These are phyloP conservation scores for Albifimbria verrucaria DNA, from an alignment of 2,329 filamentous ascomycete genomes.

Conservation along the genomic window DNA sequence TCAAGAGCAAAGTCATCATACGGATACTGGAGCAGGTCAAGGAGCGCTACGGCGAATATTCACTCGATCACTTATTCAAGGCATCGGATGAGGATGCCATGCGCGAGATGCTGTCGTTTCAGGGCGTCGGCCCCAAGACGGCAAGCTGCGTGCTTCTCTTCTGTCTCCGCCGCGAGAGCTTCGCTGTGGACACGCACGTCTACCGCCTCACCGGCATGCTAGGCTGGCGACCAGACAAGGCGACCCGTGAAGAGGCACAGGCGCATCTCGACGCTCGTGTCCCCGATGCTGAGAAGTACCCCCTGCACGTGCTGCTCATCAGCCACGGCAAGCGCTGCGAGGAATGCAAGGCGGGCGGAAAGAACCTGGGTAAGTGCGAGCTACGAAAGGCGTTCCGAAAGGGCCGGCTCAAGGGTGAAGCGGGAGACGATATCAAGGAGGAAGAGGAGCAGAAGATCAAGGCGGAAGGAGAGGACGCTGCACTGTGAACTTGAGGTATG, in stretches of 20 bases:
- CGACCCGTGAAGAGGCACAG: constrained; percentile 42
- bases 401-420: constrained; percentile 7
- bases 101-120: constrained; percentile 46
- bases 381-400: constrained; percentile 35
- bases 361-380: constrained; percentile 34
- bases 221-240: constrained; percentile 43
- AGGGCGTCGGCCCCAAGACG: constrained; percentile 53
- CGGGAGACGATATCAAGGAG: constrained; percentile 1
- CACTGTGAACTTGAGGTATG: neutral
- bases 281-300: constrained; percentile 47
- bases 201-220: constrained; percentile 45
- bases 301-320: constrained; percentile 46
- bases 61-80: constrained; percentile 46
- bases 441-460: neutral
- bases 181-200: constrained; percentile 53
- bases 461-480: neutral
- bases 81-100: constrained; percentile 43
- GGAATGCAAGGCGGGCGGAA: constrained; percentile 43
- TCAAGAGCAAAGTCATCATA: constrained; percentile 74
- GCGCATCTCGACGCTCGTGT: constrained; percentile 46
- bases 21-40: constrained; percentile 63
- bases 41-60: constrained; percentile 36
- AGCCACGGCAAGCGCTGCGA: constrained; percentile 42
- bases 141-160: constrained; percentile 52
- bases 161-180: constrained; percentile 43